Base-by-base conservation (phyloP, 202 grass and related monocot genomes). In the Setaria italica region DNA sequence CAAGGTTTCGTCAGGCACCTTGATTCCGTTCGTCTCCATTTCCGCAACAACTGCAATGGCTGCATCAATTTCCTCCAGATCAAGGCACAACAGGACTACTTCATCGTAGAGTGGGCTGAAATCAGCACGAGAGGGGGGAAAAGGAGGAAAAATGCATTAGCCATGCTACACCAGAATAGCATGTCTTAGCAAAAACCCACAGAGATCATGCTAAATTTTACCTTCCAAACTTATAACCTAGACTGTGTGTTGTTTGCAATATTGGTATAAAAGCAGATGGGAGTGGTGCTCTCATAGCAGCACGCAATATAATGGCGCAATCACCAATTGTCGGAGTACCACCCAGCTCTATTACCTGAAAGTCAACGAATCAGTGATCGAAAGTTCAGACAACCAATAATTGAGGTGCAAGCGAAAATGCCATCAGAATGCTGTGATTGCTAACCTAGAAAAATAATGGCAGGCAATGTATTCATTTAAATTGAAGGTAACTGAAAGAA, bases 151-250 rank as follows among this genome's bases (percentile, higher is more conserved):
- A 33, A 57, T 49, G 46, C 67, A 55, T 87, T 68, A 90, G 69
- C 17, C 34, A 64, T 45, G 17, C 37, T 66, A 69, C 79, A 76
- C 34, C 5, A 79, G 11, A 69, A 34, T 43, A 68, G 14, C 50
- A 70, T 47, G 17, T 35, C 9, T 70, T 49, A 78, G 51, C 37
- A 5, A 75, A 80, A 74, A 10, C 49, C 49, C 83, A 49, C 17
- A 62, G 39, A 48, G 17, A 77, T 34, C 53, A 19, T 65, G 7
- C 19, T 41, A 41, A 41, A 42, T 72, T 67, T 80, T 95, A 95
- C 93, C 96, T 95, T 84, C 96, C 96, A 71, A 98, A 98, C 51
- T 87, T 88, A 74, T 98, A 95, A 69, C 93, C 96, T 86, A 95
- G 88, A 78, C 67, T 85, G 70, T 98, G 95, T 56, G 93, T 92